Percentiles rank a stretch among this genome's conserved stretches.
phyloP scores from a whole-genome alignment of 192 early-diverging fungal species.

The Umbelopsis sp. region DNA sequence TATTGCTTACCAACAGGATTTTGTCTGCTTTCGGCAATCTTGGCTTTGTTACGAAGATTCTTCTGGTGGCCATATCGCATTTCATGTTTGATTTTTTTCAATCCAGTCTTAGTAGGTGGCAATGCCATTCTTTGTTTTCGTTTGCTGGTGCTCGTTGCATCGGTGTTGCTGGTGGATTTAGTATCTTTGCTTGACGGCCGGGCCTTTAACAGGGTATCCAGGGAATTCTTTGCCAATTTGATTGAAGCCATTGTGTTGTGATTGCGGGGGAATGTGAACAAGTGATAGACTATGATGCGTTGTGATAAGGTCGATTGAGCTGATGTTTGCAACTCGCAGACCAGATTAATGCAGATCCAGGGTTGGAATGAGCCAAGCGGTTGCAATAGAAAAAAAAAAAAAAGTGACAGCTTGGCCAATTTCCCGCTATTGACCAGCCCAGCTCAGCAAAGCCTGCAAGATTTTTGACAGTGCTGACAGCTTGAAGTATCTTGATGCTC shows the following conservation, averaged over 20 bases:
- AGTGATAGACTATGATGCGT: neutral
- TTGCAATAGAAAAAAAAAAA: too few species aligned
- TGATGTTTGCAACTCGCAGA: too few species aligned
- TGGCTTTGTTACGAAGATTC: constrained; percentile 17
- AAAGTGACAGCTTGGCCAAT: too few species aligned
- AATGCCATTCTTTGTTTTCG: constrained; percentile 15
- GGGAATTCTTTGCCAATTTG: constrained; percentile 2
- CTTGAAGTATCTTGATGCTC: too few species aligned
- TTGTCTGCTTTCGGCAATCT: constrained; percentile 35
- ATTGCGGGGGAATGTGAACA: neutral
- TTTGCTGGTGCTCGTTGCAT: neutral
- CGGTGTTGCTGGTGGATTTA: neutral
- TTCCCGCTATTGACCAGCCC: too few species aligned
- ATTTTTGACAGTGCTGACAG: too few species aligned
- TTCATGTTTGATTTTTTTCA: constrained; percentile 52
- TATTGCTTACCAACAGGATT: constrained; percentile 47
- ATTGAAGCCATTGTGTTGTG: neutral
- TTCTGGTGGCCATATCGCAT: constrained; percentile 47
- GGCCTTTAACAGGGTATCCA: neutral
- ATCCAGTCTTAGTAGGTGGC: constrained; percentile 45
- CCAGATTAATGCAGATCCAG: too few species aligned
- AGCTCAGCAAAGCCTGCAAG: too few species aligned
- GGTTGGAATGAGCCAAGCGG: too few species aligned
- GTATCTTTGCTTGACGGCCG: neutral
- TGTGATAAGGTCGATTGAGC: too few species aligned